Evolutionary conservation across 768 basidiomycete species (phyloP).

Genomic region (Myochromella boudieri): DNA sequence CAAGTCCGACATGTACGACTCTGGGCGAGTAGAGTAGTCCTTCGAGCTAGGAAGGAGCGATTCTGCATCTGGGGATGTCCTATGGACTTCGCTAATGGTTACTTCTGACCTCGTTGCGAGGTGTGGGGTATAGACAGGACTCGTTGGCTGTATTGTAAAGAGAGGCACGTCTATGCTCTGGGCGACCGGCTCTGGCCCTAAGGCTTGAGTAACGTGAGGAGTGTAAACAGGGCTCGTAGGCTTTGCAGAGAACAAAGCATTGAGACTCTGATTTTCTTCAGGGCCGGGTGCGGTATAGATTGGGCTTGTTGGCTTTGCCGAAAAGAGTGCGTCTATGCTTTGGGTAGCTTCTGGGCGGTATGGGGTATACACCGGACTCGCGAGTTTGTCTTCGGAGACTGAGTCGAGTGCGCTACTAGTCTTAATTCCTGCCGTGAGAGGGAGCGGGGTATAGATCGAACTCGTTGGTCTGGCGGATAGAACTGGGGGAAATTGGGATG

Average conservation of each 20-base stretch:
- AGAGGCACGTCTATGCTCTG: neutral
- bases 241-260: constrained; percentile 11
- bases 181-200: neutral
- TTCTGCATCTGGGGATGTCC: neutral
- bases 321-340: constrained; percentile 9
- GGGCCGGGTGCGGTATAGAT: neutral
- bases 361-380: no score
- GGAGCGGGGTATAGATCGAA: constrained; percentile 13
- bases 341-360: no score
- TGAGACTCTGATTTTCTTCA: neutral
- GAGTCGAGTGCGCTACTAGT: neutral
- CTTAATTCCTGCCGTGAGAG: no score
- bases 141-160: no score
- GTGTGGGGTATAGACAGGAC: constrained; percentile 13
- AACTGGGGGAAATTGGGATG: constrained; percentile 17
- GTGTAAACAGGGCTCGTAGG: constrained; percentile 20
- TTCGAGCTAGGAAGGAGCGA: constrained; percentile 17
- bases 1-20: constrained; percentile 49
- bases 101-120: constrained; percentile 16
- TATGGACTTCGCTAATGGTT: constrained; percentile 13
- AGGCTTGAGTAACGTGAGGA: neutral
- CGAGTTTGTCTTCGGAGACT: constrained; percentile 1
- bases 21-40: constrained; percentile 26
- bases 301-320: constrained; percentile 14
- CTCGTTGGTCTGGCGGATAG: constrained; percentile 18